A percentile compares a stretch with the other conserved stretches of the same genome.
phyloP scores from a whole-genome alignment of 257 asterid genomes.

The Solanum bukasovii region DNA sequence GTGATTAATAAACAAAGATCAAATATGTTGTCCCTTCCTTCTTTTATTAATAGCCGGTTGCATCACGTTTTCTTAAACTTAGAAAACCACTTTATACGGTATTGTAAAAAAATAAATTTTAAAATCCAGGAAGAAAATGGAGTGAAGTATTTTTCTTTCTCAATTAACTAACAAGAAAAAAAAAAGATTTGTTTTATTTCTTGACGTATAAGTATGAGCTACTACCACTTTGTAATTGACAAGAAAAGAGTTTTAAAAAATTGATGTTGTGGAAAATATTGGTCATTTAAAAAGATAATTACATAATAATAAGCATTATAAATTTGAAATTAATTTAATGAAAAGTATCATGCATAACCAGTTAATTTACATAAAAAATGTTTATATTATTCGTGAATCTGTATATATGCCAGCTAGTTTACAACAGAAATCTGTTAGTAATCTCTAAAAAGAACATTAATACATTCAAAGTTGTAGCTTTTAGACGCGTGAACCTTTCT shows the following conservation, averaged over 20 bases:
- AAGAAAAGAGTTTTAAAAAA: too few species aligned
- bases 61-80: not conserved
- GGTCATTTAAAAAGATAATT: not conserved
- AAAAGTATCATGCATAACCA: not conserved
- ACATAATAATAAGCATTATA: not conserved
- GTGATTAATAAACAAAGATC: not conserved
- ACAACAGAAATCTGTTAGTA: not conserved
- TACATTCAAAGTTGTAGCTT: too few species aligned
- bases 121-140: not conserved
- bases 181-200: too few species aligned
- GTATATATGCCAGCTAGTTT: not conserved
- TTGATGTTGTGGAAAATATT: not conserved
- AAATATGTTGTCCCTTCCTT: not conserved
- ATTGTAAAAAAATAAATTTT: not conserved
- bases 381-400: not conserved
- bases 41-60: not conserved
- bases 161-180: too few species aligned
- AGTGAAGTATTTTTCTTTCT: not conserved
- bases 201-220: too few species aligned
- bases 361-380: not conserved
- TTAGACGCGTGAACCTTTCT: conserved; percentile 4
- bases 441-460: not conserved
- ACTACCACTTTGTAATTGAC: too few species aligned
- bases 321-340: not conserved
- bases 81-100: not conserved